Evolutionary conservation across 805 yeast species (phyloP).

Genomic region (Spathaspora boniae): DNA sequence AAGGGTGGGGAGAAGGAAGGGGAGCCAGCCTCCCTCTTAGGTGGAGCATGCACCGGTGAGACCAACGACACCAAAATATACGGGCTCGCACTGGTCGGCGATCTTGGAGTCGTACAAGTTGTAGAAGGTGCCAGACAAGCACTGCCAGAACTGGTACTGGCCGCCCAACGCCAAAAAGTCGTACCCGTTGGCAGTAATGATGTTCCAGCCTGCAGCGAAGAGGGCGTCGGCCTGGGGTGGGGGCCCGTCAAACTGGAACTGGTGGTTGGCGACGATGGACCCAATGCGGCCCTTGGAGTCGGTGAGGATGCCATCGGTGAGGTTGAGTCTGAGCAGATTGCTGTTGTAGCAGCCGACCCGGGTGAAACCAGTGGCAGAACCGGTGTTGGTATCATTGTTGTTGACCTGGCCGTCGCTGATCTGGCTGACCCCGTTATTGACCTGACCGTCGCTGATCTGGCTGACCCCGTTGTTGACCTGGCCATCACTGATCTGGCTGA

Average conservation of each 20-base stretch:
- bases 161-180: too few relatives aligned
- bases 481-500: slow-evolving; percentile 29
- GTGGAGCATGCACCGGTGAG: too few relatives aligned
- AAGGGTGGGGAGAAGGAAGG: neutral
- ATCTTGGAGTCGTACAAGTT: neutral
- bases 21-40: neutral
- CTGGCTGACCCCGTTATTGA: slow-evolving; percentile 10
- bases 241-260: slow-evolving; percentile 30
- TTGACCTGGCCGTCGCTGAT: slow-evolving; percentile 11
- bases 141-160: too few relatives aligned
- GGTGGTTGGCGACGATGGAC: slow-evolving; percentile 9
- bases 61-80: too few relatives aligned
- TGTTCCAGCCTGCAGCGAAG: slow-evolving; percentile 4
- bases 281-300: slow-evolving; percentile 4
- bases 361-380: slow-evolving; percentile 20
- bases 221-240: slow-evolving; percentile 7
- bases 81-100: slow-evolving; percentile 1
- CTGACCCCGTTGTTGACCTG: slow-evolving; percentile 31
- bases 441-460: slow-evolving; percentile 32
- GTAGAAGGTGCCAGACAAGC: neutral
- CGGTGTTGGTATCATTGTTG: too few relatives aligned
- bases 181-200: too few relatives aligned
- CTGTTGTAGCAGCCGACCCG: too few relatives aligned
- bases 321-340: too few relatives aligned
- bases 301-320: slow-evolving; percentile 41